Percentiles rank a stretch among this genome's conserved stretches.
These are phyloP conservation scores for Rubroshorea leprosula DNA, from an alignment of 345 rosid genomes.

Conservation along the genomic window DNA sequence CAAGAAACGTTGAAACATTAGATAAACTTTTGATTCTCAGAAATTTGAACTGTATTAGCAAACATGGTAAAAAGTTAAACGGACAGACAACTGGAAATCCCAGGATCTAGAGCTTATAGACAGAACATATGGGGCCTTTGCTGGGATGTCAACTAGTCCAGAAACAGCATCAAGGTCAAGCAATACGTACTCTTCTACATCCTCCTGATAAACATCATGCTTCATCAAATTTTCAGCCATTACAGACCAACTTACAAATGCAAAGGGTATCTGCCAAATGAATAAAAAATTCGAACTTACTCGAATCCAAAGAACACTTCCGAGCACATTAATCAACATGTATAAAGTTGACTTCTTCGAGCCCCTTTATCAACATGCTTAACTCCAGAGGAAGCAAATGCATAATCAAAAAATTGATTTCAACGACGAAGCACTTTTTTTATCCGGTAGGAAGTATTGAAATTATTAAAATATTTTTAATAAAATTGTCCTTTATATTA, in stretches of 20 bases:
- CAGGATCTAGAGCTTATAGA: constrained; percentile 29
- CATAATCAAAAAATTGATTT: too few species aligned
- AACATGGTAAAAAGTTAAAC: neutral
- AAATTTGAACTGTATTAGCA: neutral
- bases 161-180: constrained; percentile 48
- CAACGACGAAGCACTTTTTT: too few species aligned
- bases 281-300: neutral
- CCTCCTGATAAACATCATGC: constrained; percentile 15
- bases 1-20: too few species aligned
- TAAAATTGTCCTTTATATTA: too few species aligned
- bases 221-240: constrained; percentile 6
- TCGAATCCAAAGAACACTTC: neutral
- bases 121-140: constrained; percentile 43
- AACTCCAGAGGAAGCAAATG: too few species aligned
- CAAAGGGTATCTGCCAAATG: neutral
- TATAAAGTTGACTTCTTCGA: too few species aligned
- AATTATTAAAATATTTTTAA: too few species aligned
- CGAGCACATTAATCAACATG: too few species aligned
- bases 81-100: neutral
- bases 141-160: constrained; percentile 34
- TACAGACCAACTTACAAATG: neutral
- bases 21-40: too few species aligned
- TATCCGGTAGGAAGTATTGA: too few species aligned
- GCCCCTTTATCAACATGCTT: too few species aligned
- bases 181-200: constrained; percentile 40